Evolutionary conservation across 805 yeast genomes (phyloP).

Genomic region (Saturnispora kantuleensis): DNA sequence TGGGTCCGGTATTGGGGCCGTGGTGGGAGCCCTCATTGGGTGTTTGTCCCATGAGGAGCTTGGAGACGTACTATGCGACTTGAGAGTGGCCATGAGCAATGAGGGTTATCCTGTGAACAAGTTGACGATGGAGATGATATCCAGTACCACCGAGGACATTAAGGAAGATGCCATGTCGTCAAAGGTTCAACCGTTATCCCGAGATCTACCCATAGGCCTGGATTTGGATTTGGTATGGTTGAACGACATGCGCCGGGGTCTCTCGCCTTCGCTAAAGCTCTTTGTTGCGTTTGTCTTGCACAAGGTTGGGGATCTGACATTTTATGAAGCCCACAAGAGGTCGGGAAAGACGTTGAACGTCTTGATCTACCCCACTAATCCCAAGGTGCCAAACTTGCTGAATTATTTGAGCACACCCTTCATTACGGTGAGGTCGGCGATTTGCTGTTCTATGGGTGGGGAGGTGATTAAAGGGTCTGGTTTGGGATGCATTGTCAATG

Average conservation of each 20-base stretch:
- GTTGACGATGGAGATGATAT: conserved; percentile 32
- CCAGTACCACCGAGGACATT: background rate
- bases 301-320: conserved; percentile 74
- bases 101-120: conserved; percentile 30
- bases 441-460: conserved; percentile 73
- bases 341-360: conserved; percentile 77
- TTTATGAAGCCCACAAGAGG: conserved; percentile 81
- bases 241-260: conserved; percentile 38
- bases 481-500: conserved; percentile 23
- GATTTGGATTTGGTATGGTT: conserved; percentile 9
- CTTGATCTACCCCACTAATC: conserved; percentile 71
- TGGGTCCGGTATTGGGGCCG: conserved; percentile 91
- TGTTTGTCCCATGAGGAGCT: conserved; percentile 61
- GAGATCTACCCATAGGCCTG: background rate
- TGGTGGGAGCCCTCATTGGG: conserved; percentile 80
- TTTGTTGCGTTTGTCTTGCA: conserved; percentile 71
- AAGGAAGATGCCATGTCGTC: conserved; percentile 23
- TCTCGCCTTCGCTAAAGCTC: conserved; percentile 74
- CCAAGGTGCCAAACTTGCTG: conserved; percentile 58
- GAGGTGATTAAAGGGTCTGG: conserved; percentile 37
- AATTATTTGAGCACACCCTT: conserved; percentile 93
- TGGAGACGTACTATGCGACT: conserved; percentile 31
- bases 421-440: conserved; percentile 82
- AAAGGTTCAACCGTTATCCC: background rate
- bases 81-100: conserved; percentile 19